Percentiles rank a stretch among this genome's conserved stretches.
Conservation (phyloP, 176 grass and related monocot genomes). For the Aegilops longissima region DNA sequence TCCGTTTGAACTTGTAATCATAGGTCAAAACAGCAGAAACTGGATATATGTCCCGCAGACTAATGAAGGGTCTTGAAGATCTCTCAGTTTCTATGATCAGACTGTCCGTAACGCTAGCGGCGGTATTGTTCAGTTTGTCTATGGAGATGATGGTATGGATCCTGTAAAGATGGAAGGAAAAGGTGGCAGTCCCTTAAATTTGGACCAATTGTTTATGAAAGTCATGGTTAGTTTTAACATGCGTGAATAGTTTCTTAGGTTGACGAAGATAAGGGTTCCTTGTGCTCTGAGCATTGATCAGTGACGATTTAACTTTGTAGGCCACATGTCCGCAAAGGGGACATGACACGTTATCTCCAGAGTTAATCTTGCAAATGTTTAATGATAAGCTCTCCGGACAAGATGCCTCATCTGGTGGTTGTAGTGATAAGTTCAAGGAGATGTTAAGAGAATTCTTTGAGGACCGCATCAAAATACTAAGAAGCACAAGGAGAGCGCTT, state of each 20-base stretch:
- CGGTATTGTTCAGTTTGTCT: constrained; percentile 85
- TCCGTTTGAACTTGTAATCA: constrained; percentile 17
- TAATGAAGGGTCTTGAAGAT: constrained; percentile 97
- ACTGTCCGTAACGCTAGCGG: constrained; percentile 87
- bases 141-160: constrained; percentile 99
- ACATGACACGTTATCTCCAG: constrained; percentile 56
- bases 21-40: constrained; percentile 99
- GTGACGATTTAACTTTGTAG: constrained; percentile 40
- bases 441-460: constrained; percentile 58
- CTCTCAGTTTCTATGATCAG: constrained; percentile 87
- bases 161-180: constrained; percentile 98
- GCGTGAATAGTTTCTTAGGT: background rate
- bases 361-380: constrained; percentile 49
- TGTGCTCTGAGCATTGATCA: background rate
- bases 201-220: constrained; percentile 97
- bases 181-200: constrained; percentile 84
- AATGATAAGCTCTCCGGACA: constrained; percentile 51
- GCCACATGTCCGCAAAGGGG: constrained; percentile 78
- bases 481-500: constrained; percentile 64
- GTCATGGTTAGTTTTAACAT: constrained; percentile 68
- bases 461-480: constrained; percentile 43
- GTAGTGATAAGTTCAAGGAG: constrained; percentile 63
- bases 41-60: constrained; percentile 96
- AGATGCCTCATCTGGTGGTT: constrained; percentile 55
- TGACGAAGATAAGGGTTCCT: background rate